Evolutionary conservation across 345 rosid species (phyloP), one percentile per base, ranked within the genome.

Genomic region (Capsella bursapastoris): DNA sequence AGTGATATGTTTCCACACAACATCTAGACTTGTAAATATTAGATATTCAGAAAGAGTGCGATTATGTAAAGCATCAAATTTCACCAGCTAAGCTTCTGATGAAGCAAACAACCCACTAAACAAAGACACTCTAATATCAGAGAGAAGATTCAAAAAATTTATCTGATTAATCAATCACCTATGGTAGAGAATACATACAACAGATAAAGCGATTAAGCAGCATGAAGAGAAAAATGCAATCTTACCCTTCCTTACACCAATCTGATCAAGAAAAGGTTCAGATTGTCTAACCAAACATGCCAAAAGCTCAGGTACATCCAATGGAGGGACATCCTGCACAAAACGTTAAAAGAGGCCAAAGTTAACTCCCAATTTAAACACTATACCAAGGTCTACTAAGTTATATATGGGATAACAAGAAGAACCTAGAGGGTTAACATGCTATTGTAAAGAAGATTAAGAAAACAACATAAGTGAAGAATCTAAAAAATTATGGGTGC

Each of bases 211-310:
- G 32, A 3, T 7, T 14, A 64, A 70, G 37, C 53, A 70, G 7
- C 48, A 43, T 27, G 40, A 56, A 22, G 62, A 55, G 32, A 70
- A 38, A 63, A 64, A 32, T 18, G 35, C 22, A 43, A 28, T 13
- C 84, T 83, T 80, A 74, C 97, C 99, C 81, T 76, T 89, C 78
- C 88, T 83, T 37, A 92, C 85, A 51, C 97, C 97, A 71, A 95
- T 84, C 73, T 95, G 97, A 84, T 95, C 97, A 78, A 95, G 79
- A 86, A 92, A 86, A 7, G 97, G 96, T 68, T 78, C 97, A 40
- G 97, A 92, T 67, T 92, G 97, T 70, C 92, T 86, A 76, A 92
- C 97, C 83, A 92, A 85, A 82, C 78, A 84, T 65, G 97, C 99
- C 68, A 95, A 82, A 67, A 95, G 95, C 71, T 95, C 97, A 5